These are phyloP conservation scores for Alternaria infectoria DNA, from an alignment of 2,329 filamentous ascomycete species.

Conservation along the genomic window DNA sequence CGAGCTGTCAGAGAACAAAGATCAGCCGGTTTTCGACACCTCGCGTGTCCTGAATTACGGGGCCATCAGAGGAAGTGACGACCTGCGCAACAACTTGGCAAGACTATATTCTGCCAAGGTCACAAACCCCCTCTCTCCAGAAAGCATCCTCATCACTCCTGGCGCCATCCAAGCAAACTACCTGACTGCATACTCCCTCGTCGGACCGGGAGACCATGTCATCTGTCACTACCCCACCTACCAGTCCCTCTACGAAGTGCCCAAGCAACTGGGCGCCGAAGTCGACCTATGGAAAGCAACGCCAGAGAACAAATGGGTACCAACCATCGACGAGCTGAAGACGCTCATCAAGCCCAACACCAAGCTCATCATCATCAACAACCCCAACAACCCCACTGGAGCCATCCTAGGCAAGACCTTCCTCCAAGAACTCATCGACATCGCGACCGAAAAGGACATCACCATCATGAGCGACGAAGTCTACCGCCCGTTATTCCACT, in stretches of 20 bases:
- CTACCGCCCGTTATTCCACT: conserved; percentile 83
- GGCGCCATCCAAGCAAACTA: conserved; percentile 89
- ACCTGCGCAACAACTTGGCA: conserved; percentile 69
- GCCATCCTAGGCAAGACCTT: conserved; percentile 68
- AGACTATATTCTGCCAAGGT: conserved; percentile 67
- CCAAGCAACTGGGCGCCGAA: conserved; percentile 74
- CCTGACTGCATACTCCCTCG: conserved; percentile 73
- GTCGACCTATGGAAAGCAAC: conserved; percentile 78
- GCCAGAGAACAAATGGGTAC: conserved; percentile 68
- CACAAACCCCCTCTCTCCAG: conserved; percentile 55
- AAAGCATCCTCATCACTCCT: conserved; percentile 76
- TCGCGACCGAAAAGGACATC: conserved; percentile 69
- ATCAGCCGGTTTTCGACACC: conserved; percentile 56
- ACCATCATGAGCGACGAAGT: conserved; percentile 80
- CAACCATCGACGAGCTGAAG: conserved; percentile 71
- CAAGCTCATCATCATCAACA: conserved; percentile 74
- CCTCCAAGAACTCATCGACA: conserved; percentile 66
- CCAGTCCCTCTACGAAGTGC: conserved; percentile 81
- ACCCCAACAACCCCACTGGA: conserved; percentile 84
- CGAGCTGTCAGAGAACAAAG: conserved; percentile 63
- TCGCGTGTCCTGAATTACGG: conserved; percentile 74
- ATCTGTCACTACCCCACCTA: conserved; percentile 85
- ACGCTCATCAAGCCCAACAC: conserved; percentile 70
- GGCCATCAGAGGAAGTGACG: conserved; percentile 70
- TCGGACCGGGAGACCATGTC: conserved; percentile 79